Evolutionary conservation across 768 basidiomycete genomes (phyloP).

Genomic region (Pulveroboletus sp.): DNA sequence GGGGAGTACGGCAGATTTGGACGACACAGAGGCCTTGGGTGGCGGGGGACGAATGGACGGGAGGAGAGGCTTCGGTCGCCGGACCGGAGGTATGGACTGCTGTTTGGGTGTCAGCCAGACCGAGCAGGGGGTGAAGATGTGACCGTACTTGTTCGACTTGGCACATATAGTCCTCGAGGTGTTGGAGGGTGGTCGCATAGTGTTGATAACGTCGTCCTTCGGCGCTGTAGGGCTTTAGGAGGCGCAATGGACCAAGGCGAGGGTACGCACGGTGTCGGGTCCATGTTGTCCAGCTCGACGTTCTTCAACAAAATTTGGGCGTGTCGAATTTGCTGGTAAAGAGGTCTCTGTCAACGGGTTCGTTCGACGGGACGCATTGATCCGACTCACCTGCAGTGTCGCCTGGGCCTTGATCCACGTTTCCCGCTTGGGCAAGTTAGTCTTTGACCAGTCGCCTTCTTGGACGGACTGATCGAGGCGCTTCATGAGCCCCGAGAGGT

Average conservation of each 20-base stretch:
- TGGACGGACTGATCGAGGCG: slow-evolving; percentile 54
- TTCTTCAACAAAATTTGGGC: slow-evolving; percentile 55
- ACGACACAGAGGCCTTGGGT: slow-evolving; percentile 3
- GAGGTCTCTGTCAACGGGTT: not conserved
- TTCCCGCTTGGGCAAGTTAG: slow-evolving; percentile 21
- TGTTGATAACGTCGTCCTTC: slow-evolving; percentile 44
- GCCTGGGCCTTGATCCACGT: slow-evolving; percentile 56
- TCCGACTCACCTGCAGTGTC: slow-evolving; percentile 48
- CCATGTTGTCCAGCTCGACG: slow-evolving; percentile 48
- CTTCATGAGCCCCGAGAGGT: slow-evolving; percentile 57
- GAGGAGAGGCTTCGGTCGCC: slow-evolving; percentile 47
- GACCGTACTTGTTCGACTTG: slow-evolving; percentile 49
- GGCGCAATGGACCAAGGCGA: not conserved
- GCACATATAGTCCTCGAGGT: slow-evolving; percentile 49
- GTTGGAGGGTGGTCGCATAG: slow-evolving; percentile 48
- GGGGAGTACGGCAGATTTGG: slow-evolving; percentile 2
- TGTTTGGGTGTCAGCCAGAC: slow-evolving; percentile 16
- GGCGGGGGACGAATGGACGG: slow-evolving; percentile 47
- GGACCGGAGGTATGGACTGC: slow-evolving; percentile 40
- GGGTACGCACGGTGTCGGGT: slow-evolving; percentile 40
- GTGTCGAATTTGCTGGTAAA: slow-evolving; percentile 45
- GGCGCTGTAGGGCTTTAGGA: slow-evolving; percentile 30
- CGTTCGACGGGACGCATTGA: not conserved
- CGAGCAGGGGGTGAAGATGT: no score
- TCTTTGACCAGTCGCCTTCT: slow-evolving; percentile 33